Base-by-base conservation (phyloP, 768 basidiomycete genomes). In the Tricholoma matsutake region DNA sequence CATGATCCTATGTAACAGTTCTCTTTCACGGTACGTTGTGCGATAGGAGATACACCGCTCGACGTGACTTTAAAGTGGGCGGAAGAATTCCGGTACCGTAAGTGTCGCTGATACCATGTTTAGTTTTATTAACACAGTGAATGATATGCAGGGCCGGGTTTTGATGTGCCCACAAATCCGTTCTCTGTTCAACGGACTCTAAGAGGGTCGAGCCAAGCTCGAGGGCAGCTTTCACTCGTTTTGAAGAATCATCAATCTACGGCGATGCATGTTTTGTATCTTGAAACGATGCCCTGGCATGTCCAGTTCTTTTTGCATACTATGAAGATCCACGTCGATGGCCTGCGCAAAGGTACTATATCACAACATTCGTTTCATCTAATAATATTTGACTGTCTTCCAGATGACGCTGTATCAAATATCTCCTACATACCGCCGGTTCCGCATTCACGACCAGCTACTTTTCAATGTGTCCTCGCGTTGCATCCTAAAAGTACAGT, bases 281-380 rank as follows among this genome's bases (percentile, higher is more conserved):
- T 95, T 47, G 97, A 98, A 74, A 91, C 90, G 1, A 88, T 96
- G 82, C 97, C 96, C 4, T 96, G 95, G 87, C 87, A 94, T 68
- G 79, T 98, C 37, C 89, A 93, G 60, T 87, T 92, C 53, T 94
- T 91, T 77, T 77, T 96, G 63, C 90, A 94, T 73, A 94, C 94
- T 6, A 75, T 96, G 56, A 72, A 75, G 18, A 75, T 86, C 1
- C 70, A 74, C 22, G 70, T 86, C 11, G 75, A 85, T 54, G 85
- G 83, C 6, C 66, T 71, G 10, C 56, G 71, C 20, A 77, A 79
- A 63, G 78, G 87, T 86, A 62, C 52, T 83, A 63, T 34, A 28
- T 43, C 58, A 47, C 32, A 14, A 16, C 45, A 60, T 54, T 39
- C 37, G 3, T 43, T 34, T 51, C n/a, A 45, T 28, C 47, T 34